Base-by-base conservation (phyloP, 345 rosid genomes). In the Lepidium sativum region DNA sequence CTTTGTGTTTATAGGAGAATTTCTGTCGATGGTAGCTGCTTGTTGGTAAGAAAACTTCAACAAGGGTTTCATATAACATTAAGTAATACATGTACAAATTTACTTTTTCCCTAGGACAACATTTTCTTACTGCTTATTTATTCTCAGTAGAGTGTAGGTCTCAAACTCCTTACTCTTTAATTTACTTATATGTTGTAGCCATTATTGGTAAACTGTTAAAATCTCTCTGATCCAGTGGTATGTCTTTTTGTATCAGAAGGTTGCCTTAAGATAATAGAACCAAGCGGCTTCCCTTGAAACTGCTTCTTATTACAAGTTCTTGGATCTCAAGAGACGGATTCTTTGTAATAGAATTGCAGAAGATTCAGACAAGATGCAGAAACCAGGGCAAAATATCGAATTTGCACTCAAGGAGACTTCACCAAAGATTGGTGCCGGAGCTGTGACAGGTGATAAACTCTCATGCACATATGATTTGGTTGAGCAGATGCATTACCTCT, bases 401-500 rank as follows among this genome's bases (percentile, higher is more conserved):
- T 94, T 84, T 64, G 87, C 90, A 18, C 77, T 94, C 25, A 94
- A 86, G 81, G 97, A 94, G 78, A 90, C 99, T 55, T 77, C 81
- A n/a, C 99, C 99, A 16, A 90, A 88, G 57, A 88, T 94, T 17
- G 97, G 99, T n/a, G 96, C 86, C 16, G 92, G 83, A 52, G 71
- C 74, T 48, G 23, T 82, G 8, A 67, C 86, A 0, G 88, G 80
- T 17, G 95, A 90, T 58, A 94, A 87, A 82, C 96, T 86, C 40
- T 81, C 96, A 2, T 61, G 85, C 81, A 88, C 99, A 35, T 94
- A 94, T 81, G 99, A 94, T 67, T 86, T 94, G 25, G 97, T 94
- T 23, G 99, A 94, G 79, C 99, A 94, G 75, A 94, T 94, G 99
- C 92, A 87, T 14, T 94, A 94, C 80, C 95, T 94, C 29, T 94